Conservation (phyloP, 345 rosid species). For the Salix exigua region DNA sequence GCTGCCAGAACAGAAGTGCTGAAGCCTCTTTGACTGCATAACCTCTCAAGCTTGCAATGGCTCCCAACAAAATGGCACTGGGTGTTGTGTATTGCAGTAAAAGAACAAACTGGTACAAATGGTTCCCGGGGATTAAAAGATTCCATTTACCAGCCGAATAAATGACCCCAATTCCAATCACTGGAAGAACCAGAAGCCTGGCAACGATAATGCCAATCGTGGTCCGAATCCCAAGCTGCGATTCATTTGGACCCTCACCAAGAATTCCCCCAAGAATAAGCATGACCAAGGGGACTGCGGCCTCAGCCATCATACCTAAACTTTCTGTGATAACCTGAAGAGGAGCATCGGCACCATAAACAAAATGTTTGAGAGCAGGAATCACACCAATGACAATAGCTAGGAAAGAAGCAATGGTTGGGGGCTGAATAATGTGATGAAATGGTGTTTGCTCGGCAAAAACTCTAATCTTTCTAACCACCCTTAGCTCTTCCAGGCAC, state of each 20-base stretch:
- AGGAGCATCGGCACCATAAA: conserved; percentile 79
- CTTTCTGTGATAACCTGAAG: conserved; percentile 82
- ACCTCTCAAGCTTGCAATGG: conserved; percentile 87
- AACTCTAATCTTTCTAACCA: conserved; percentile 73
- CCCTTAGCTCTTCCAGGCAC: conserved; percentile 82
- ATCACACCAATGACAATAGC: conserved; percentile 70
- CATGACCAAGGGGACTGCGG: conserved; percentile 96
- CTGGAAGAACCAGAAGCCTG: conserved; percentile 80
- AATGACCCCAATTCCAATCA: conserved; percentile 71
- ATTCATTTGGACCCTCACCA: conserved; percentile 85
- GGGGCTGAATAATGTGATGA: conserved; percentile 88
- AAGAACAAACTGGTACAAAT: conserved; percentile 75
- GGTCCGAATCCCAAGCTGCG: conserved; percentile 72
- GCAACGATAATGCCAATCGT: conserved; percentile 67
- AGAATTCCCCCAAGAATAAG: conserved; percentile 93
- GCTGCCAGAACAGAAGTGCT: conserved; percentile 93
- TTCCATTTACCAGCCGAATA: conserved; percentile 48
- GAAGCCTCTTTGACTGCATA: conserved; percentile 87
- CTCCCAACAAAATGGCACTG: conserved; percentile 84
- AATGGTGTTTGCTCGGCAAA: conserved; percentile 87
- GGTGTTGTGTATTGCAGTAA: conserved; percentile 88
- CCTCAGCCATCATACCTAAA: conserved; percentile 69
- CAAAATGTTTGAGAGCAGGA: conserved; percentile 59
- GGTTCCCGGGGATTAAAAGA: conserved; percentile 48
- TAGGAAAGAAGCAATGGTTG: conserved; percentile 77